Evolutionary conservation across 2,329 filamentous ascomycete species (phyloP).

Genomic region (Arthroderma sp.): DNA sequence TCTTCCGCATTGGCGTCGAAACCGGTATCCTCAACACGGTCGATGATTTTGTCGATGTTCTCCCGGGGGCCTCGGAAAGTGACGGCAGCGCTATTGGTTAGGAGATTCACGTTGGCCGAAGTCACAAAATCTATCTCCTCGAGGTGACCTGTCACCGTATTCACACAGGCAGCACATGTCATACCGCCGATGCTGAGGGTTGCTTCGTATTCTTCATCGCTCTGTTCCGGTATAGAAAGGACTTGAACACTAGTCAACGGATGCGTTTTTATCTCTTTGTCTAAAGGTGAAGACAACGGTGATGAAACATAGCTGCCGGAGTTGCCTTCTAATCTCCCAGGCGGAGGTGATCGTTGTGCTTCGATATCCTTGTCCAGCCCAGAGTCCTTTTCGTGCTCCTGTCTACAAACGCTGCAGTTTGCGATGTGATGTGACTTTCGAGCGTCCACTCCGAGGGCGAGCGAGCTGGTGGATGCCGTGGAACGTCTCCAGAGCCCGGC

Average conservation of each 20-base stretch:
- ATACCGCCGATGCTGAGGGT: constrained; percentile 50
- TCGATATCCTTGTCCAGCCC: neutral
- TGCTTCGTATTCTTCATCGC: constrained; percentile 14
- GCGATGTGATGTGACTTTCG: constrained; percentile 30
- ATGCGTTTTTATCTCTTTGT: neutral
- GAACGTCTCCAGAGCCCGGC: constrained; percentile 15
- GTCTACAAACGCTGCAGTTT: constrained; percentile 39
- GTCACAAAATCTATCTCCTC: constrained; percentile 45
- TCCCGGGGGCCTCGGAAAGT: constrained; percentile 39
- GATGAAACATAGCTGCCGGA: too few relatives aligned
- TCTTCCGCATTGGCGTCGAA: constrained; percentile 34
- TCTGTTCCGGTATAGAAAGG: neutral
- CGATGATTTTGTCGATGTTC: constrained; percentile 32
- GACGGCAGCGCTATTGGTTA: constrained; percentile 53
- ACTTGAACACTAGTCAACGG: neutral
- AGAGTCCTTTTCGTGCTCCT: constrained; percentile 21
- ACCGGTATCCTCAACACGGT: constrained; percentile 38
- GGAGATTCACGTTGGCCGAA: constrained; percentile 48
- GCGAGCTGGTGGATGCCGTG: constrained; percentile 8
- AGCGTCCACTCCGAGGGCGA: constrained; percentile 12
- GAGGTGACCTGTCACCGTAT: constrained; percentile 48
- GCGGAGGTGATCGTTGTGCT: too few relatives aligned
- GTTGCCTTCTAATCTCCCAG: too few relatives aligned
- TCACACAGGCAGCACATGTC: constrained; percentile 58
- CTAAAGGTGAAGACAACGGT: neutral